Evolutionary conservation across 2,329 filamentous ascomycete genomes (phyloP).

Genomic region (Ophiostoma novo-ulmi): DNA sequence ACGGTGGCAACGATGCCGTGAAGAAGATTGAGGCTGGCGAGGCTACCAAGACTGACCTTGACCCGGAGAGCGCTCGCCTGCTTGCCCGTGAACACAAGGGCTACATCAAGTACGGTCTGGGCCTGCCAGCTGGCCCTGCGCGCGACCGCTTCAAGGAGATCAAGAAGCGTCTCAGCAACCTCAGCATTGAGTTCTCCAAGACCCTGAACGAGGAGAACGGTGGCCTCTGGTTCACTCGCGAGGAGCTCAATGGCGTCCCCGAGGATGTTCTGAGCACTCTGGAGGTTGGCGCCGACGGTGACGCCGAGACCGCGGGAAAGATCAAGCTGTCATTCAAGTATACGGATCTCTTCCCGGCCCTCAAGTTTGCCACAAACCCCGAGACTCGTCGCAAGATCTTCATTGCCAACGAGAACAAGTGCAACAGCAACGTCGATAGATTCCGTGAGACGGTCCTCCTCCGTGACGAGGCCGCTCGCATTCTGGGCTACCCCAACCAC

Average conservation of each 20-base stretch:
- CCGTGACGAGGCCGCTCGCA: constrained; percentile 70
- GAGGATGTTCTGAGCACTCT: constrained; percentile 61
- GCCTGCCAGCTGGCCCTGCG: constrained; percentile 62
- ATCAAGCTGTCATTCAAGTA: constrained; percentile 77
- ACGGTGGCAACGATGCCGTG: constrained; percentile 41
- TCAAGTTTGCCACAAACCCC: constrained; percentile 70
- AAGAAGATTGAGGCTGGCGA: constrained; percentile 38
- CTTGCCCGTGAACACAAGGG: constrained; percentile 73
- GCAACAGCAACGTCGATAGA: constrained; percentile 64
- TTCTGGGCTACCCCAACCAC: constrained; percentile 72
- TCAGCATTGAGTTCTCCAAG: constrained; percentile 72
- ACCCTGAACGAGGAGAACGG: constrained; percentile 78
- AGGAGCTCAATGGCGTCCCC: constrained; percentile 71
- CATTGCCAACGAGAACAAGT: constrained; percentile 76
- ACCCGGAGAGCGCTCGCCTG: constrained; percentile 64
- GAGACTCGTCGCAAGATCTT: constrained; percentile 65
- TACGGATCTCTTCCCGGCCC: constrained; percentile 69
- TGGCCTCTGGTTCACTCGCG: constrained; percentile 70
- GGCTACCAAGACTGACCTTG: constrained; percentile 39
- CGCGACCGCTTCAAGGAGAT: constrained; percentile 81
- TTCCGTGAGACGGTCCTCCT: constrained; percentile 71
- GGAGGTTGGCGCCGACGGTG: constrained; percentile 63
- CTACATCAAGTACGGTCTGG: constrained; percentile 71
- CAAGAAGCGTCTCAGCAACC: constrained; percentile 70
- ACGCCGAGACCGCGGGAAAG: constrained; percentile 62